Conservation (phyloP, 2,329 filamentous ascomycete species). For the Ophiostoma sp. region DNA sequence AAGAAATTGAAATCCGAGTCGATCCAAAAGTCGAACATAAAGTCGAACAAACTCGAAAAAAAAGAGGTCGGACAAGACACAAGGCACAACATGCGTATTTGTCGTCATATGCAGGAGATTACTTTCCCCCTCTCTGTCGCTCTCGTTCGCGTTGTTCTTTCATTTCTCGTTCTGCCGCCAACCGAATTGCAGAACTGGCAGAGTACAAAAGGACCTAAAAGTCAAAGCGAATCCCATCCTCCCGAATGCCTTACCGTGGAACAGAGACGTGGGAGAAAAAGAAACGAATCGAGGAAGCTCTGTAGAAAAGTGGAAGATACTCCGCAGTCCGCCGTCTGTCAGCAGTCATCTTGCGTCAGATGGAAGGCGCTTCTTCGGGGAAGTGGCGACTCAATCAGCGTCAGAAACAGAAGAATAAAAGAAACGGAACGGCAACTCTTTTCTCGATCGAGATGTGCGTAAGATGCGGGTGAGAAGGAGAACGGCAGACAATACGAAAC, state of each 20-base stretch:
- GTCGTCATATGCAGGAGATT: neutral
- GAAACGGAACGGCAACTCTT: neutral
- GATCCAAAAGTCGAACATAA: neutral
- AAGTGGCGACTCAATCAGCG: neutral
- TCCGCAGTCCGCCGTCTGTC: neutral
- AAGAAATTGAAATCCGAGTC: neutral
- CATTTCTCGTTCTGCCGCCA: slow-evolving; percentile 20
- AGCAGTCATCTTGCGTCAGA: slow-evolving; percentile 15
- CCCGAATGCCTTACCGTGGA: neutral
- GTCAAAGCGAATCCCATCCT: neutral
- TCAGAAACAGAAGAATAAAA: neutral
- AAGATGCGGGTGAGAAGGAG: neutral
- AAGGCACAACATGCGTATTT: neutral
- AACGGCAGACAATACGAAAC: neutral
- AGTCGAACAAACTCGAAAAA: neutral
- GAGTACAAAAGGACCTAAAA: neutral
- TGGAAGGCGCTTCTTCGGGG: neutral
- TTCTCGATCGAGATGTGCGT: neutral
- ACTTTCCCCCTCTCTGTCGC: neutral
- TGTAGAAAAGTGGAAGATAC: neutral
- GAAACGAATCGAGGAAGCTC: neutral
- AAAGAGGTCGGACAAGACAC: neutral
- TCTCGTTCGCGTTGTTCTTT: neutral
- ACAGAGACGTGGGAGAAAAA: neutral
- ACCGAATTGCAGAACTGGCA: neutral